Evolutionary conservation across 2,329 filamentous ascomycete species (phyloP).

Genomic region (Penicillium palitans): DNA sequence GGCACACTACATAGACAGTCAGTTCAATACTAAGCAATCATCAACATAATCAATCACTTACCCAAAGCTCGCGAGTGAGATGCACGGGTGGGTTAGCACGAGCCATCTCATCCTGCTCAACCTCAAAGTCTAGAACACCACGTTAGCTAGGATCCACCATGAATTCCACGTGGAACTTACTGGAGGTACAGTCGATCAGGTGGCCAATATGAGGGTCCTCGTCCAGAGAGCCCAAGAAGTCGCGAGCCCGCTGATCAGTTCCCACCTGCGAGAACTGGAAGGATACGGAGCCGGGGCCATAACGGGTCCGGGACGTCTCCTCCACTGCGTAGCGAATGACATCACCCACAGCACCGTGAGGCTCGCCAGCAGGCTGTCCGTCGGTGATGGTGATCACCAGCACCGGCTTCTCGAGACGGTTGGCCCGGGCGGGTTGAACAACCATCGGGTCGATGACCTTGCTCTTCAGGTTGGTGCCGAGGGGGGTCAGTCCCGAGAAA

Average conservation of each 20-base stretch:
- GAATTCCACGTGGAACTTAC: conserved; percentile 46
- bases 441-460: conserved; percentile 66
- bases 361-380: conserved; percentile 65
- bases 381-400: conserved; percentile 67
- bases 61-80: conserved; percentile 65
- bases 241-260: conserved; percentile 63
- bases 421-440: conserved; percentile 52
- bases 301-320: conserved; percentile 53
- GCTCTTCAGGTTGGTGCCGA: conserved; percentile 62
- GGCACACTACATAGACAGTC: conserved; percentile 47
- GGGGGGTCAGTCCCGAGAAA: conserved; percentile 66
- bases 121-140: conserved; percentile 58
- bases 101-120: conserved; percentile 67
- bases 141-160: conserved; percentile 17
- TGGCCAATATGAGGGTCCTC: conserved; percentile 61
- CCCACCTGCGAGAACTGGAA: conserved; percentile 71
- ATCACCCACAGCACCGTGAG: conserved; percentile 57
- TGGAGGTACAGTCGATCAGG: conserved; percentile 68
- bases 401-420: conserved; percentile 62
- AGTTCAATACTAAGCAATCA: conserved; percentile 9
- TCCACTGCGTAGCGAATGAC: conserved; percentile 57
- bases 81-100: conserved; percentile 62
- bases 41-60: conserved; percentile 24
- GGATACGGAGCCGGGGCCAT: conserved; percentile 59
- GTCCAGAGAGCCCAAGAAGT: conserved; percentile 65